These are phyloP conservation scores for Fomitopsis betulina DNA, from an alignment of 1,284 basidiomycete species.

Conservation along the genomic window DNA sequence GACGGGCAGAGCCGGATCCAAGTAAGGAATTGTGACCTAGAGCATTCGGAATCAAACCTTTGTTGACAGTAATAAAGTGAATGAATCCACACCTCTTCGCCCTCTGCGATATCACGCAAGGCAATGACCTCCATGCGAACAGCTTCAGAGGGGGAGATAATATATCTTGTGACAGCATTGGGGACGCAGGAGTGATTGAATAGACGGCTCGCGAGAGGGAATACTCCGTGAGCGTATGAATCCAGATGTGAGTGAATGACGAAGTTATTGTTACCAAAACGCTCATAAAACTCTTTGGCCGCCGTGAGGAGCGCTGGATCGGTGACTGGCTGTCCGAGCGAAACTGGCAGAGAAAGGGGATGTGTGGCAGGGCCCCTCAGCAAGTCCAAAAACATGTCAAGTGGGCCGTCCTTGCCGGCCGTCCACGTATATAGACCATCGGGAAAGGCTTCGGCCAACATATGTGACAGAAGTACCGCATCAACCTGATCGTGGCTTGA, in stretches of 20 bases:
- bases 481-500: slow-evolving; percentile 52
- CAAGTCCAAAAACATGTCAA: slow-evolving; percentile 43
- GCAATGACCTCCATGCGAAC: slow-evolving; percentile 60
- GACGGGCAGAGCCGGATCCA: slow-evolving; percentile 64
- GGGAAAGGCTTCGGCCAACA: slow-evolving; percentile 40
- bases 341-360: slow-evolving; percentile 19
- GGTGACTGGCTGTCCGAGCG: slow-evolving; percentile 8
- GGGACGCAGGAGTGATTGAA: slow-evolving; percentile 79
- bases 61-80: background rate
- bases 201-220: slow-evolving; percentile 63
- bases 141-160: slow-evolving; percentile 31
- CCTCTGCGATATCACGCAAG: slow-evolving; percentile 46
- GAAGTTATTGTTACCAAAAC: slow-evolving; percentile 78
- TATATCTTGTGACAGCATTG: slow-evolving; percentile 63
- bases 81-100: slow-evolving; percentile 60
- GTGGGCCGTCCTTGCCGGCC: slow-evolving; percentile 4
- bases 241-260: slow-evolving; percentile 64
- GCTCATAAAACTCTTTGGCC: slow-evolving; percentile 37
- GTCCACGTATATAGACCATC: slow-evolving; percentile 2
- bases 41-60: background rate
- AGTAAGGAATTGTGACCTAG: slow-evolving; percentile 68
- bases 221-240: slow-evolving; percentile 65
- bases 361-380: slow-evolving; percentile 38
- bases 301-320: slow-evolving; percentile 9
- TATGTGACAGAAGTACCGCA: slow-evolving; percentile 56